phyloP scores from a whole-genome alignment of 192 early-diverging fungal species.

The Helicostylum pulchrum region DNA sequence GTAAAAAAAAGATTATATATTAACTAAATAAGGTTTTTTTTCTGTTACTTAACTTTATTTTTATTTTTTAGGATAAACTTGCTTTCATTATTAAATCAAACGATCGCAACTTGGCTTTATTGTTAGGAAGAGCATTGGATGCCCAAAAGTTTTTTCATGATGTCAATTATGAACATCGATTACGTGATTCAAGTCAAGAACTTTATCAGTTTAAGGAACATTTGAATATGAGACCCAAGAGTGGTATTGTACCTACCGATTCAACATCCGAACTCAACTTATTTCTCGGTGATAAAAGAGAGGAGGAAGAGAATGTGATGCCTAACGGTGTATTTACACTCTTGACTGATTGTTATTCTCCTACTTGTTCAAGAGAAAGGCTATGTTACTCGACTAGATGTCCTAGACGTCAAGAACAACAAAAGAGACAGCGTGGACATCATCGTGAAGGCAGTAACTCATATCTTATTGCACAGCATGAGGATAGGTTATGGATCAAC shows the following conservation, averaged over 20 bases:
- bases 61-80: constrained; percentile 63
- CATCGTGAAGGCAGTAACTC: constrained; percentile 8
- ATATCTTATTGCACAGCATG: constrained; percentile 33
- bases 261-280: background rate
- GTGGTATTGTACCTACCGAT: background rate
- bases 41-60: background rate
- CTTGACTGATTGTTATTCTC: constrained; percentile 91
- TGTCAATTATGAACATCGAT: constrained; percentile 81
- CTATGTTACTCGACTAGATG: constrained; percentile 89
- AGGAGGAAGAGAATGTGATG: constrained; percentile 33
- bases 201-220: constrained; percentile 75
- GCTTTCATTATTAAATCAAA: constrained; percentile 73
- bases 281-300: background rate
- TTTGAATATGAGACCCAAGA: constrained; percentile 15
- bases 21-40: background rate
- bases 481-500: constrained; percentile 79
- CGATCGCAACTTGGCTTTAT: constrained; percentile 83
- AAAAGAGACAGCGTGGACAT: constrained; percentile 5
- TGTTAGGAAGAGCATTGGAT: constrained; percentile 85
- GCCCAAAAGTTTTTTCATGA: constrained; percentile 91
- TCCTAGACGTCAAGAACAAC: constrained; percentile 71
- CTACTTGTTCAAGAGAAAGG: constrained; percentile 77
- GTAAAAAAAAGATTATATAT: constrained; percentile 43
- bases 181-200: constrained; percentile 77
- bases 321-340: constrained; percentile 88